A percentile compares a stretch with the other conserved stretches of the same genome.
Conservation (phyloP, 2,329 filamentous ascomycete genomes). For the Emmonsia crescens region DNA sequence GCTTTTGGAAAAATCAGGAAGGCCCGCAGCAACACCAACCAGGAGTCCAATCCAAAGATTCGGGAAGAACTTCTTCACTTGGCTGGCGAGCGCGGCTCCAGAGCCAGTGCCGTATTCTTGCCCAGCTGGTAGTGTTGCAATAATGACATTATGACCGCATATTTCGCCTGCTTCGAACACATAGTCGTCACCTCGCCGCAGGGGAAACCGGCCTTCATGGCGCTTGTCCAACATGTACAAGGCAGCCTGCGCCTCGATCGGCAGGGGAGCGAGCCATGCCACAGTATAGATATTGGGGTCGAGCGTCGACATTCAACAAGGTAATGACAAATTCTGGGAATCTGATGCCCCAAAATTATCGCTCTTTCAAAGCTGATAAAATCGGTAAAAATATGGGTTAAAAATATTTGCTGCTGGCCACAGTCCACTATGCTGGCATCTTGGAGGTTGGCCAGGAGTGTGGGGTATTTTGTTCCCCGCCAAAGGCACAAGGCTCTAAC, state of each 20-base stretch:
- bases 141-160: background rate
- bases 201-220: background rate
- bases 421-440: too few species aligned
- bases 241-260: background rate
- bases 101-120: background rate
- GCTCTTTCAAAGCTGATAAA: too few species aligned
- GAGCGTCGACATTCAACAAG: background rate
- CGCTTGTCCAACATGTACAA: background rate
- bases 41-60: background rate
- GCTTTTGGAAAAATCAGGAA: background rate
- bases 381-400: too few species aligned
- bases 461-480: too few species aligned
- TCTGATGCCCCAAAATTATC: too few species aligned
- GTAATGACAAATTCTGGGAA: background rate
- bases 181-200: too few species aligned
- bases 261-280: background rate
- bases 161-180: background rate
- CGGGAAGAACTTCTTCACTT: background rate
- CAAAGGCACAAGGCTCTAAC: too few species aligned
- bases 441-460: too few species aligned
- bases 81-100: background rate
- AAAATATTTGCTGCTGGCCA: too few species aligned
- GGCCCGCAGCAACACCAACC: background rate
- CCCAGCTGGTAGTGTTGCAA: background rate
- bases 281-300: too few species aligned